Conservation (phyloP, 2,329 filamentous ascomycete species). For the Corniculantispora saksenae region DNA sequence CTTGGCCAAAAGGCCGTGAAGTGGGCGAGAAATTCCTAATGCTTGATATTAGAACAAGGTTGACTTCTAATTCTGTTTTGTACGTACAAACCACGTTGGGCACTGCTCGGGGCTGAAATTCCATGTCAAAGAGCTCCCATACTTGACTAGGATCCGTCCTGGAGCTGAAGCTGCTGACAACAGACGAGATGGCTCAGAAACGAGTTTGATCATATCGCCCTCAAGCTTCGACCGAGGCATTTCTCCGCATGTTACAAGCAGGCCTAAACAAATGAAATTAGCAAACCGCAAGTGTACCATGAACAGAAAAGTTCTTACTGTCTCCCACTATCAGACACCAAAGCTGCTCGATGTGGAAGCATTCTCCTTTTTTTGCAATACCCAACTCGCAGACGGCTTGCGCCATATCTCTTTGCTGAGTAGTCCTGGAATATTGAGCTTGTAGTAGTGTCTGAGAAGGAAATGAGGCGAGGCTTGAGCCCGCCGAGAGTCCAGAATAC, state of each 20-base stretch:
- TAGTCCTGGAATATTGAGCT: constrained; percentile 41
- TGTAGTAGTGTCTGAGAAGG: constrained; percentile 47
- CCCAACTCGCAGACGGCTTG: constrained; percentile 46
- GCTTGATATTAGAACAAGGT: constrained; percentile 17
- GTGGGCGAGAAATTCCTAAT: constrained; percentile 40
- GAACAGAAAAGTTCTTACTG: constrained; percentile 32
- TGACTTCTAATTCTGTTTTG: not conserved
- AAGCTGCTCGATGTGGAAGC: constrained; percentile 50
- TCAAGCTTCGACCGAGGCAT: constrained; percentile 37
- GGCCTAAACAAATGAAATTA: constrained; percentile 24
- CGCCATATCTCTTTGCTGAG: constrained; percentile 44
- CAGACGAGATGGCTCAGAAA: constrained; percentile 30
- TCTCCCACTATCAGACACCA: constrained; percentile 50
- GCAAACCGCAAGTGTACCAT: not conserved
- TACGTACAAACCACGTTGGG: constrained; percentile 47
- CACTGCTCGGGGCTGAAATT: constrained; percentile 41
- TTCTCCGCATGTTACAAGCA: constrained; percentile 45
- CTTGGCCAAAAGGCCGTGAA: constrained; percentile 47
- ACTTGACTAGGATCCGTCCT: constrained; percentile 37
- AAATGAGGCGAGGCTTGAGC: constrained; percentile 36
- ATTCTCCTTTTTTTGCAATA: constrained; percentile 36
- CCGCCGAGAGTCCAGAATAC: constrained; percentile 41
- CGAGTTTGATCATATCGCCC: constrained; percentile 34
- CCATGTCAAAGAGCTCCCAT: constrained; percentile 40
- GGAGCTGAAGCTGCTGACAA: constrained; percentile 19